Conservation (phyloP, 371 early-diverging fungal genomes). For the Sporodiniella umbellata region DNA sequence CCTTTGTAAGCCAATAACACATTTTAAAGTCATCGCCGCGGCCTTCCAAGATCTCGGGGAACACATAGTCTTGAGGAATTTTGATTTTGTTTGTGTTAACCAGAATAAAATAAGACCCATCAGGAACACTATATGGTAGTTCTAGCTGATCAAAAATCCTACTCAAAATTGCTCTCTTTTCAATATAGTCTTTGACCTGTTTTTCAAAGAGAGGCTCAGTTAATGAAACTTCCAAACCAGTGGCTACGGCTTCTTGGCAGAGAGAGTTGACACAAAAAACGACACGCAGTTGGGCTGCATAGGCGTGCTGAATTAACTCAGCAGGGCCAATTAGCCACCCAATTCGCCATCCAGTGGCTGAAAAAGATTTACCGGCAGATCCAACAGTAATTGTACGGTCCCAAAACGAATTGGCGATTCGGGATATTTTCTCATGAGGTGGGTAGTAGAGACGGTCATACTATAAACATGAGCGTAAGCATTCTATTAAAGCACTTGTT, state of each 20-base stretch:
- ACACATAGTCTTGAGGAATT: constrained; percentile 62
- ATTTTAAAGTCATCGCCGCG: constrained; percentile 77
- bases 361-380: constrained; percentile 93
- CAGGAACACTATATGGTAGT: constrained; percentile 81
- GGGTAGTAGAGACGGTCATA: constrained; percentile 89
- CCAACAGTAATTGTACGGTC: constrained; percentile 92
- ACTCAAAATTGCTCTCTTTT: constrained; percentile 73
- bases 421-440: constrained; percentile 60
- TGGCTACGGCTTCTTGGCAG: constrained; percentile 88
- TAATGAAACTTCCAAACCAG: constrained; percentile 68
- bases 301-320: constrained; percentile 67
- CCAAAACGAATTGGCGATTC: constrained; percentile 85
- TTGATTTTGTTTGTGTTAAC: constrained; percentile 74
- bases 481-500: no score
- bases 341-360: constrained; percentile 96
- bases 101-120: constrained; percentile 93
- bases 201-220: constrained; percentile 65
- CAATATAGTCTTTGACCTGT: constrained; percentile 66
- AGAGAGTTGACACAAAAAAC: constrained; percentile 90
- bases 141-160: constrained; percentile 66
- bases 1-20: constrained; percentile 85
- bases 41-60: constrained; percentile 60
- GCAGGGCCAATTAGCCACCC: constrained; percentile 92
- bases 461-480: no score
- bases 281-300: constrained; percentile 88